A percentile compares a stretch with the other conserved stretches of the same genome.
These are phyloP conservation scores for Onygenales sp. DNA, from an alignment of 2,329 filamentous ascomycete species.

Conservation along the genomic window DNA sequence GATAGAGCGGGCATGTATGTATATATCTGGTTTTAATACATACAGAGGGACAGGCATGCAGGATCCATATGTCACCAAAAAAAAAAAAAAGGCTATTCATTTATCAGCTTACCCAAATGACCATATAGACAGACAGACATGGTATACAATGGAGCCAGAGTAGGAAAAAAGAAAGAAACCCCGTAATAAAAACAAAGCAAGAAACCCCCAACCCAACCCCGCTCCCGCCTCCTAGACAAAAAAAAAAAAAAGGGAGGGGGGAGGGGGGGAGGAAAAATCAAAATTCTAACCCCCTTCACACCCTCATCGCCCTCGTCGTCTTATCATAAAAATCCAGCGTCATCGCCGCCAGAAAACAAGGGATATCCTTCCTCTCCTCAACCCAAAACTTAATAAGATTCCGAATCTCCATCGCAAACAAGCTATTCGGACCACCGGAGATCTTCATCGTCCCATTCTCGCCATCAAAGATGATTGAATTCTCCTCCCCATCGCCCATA, in stretches of 20 bases:
- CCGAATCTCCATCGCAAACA: conserved; percentile 75
- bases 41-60: no score
- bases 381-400: conserved; percentile 95
- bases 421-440: conserved; percentile 74
- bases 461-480: conserved; percentile 72
- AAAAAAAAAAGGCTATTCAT: no score
- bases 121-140: no score
- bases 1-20: no score
- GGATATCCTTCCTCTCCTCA: conserved; percentile 83
- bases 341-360: conserved; percentile 81
- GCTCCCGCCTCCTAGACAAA: not conserved
- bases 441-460: conserved; percentile 98
- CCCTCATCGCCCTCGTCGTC: conserved; percentile 31
- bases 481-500: conserved; percentile 41
- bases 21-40: no score
- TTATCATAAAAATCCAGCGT: conserved; percentile 87
- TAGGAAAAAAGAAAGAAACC: no score
- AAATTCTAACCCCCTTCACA: conserved; percentile 7
- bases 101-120: no score
- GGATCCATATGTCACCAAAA: no score
- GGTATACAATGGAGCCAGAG: no score
- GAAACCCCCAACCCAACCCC: no score
- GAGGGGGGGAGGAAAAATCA: not conserved
- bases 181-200: no score
- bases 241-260: not conserved